phyloP scores from a whole-genome alignment of 2,329 filamentous ascomycete genomes.

The Coleophoma crateriformis region DNA sequence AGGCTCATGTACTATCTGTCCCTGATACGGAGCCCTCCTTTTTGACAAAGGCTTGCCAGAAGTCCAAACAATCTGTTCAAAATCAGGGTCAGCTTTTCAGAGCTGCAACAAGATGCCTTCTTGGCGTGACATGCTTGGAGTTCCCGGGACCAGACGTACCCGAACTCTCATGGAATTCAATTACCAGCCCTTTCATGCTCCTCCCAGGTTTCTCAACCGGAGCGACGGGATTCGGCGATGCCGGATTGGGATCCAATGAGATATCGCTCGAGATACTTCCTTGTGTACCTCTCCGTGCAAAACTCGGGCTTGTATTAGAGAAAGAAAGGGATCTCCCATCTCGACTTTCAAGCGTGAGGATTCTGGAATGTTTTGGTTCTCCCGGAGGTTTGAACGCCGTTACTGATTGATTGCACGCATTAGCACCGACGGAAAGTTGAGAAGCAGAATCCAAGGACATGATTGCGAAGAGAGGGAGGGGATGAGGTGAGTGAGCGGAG shows the following conservation, averaged over 20 bases:
- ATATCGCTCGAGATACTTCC: constrained; percentile 13
- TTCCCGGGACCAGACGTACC: too few relatives aligned
- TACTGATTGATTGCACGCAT: not conserved
- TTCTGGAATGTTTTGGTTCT: constrained; percentile 8
- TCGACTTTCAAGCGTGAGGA: constrained; percentile 6
- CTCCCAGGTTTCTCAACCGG: not conserved
- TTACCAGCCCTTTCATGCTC: not conserved
- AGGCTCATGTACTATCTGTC: too few relatives aligned
- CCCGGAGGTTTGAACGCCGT: constrained; percentile 10
- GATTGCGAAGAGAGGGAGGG: too few relatives aligned
- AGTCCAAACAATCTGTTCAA: too few relatives aligned
- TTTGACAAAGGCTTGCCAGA: too few relatives aligned
- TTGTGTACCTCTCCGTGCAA: constrained; percentile 8
- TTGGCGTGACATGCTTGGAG: too few relatives aligned
- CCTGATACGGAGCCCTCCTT: too few relatives aligned
- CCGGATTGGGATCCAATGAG: constrained; percentile 7
- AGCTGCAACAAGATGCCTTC: too few relatives aligned
- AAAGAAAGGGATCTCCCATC: constrained; percentile 8
- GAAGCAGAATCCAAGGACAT: too few relatives aligned
- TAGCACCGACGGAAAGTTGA: too few relatives aligned
- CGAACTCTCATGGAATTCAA: not conserved
- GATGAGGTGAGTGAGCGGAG: too few relatives aligned
- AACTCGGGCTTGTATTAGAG: not conserved
- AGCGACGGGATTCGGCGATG: not conserved
- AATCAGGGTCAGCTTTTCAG: too few relatives aligned